phyloP scores from a whole-genome alignment of 2,329 filamentous ascomycete species.

The Fusarium nygamai region DNA sequence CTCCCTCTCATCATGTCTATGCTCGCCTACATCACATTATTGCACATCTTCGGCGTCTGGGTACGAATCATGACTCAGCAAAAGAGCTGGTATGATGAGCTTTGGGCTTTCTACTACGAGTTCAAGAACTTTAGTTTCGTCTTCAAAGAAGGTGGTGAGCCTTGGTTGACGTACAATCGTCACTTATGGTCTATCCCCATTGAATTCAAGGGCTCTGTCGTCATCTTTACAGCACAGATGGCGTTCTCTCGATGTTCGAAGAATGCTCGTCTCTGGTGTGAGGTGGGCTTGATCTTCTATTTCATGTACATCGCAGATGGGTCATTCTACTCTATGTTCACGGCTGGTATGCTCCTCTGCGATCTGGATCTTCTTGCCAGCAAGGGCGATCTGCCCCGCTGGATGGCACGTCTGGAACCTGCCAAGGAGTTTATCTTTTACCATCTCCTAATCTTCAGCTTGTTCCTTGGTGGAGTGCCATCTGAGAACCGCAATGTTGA shows the following conservation, averaged over 20 bases:
- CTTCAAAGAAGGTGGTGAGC: conserved; percentile 66
- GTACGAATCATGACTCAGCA: conserved; percentile 51
- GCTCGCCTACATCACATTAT: conserved; percentile 59
- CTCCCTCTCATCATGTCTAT: conserved; percentile 65
- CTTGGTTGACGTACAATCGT: conserved; percentile 62
- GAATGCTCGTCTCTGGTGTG: conserved; percentile 64
- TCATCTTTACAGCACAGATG: conserved; percentile 66
- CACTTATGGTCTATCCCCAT: conserved; percentile 73
- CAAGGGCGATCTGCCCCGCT: conserved; percentile 59
- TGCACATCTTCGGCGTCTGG: conserved; percentile 63
- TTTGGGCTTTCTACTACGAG: conserved; percentile 62
- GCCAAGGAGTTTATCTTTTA: conserved; percentile 63
- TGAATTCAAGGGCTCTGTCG: conserved; percentile 71
- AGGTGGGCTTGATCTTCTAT: conserved; percentile 66
- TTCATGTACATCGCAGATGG: conserved; percentile 76
- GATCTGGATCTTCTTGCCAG: conserved; percentile 67
- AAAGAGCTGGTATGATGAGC: conserved; percentile 57
- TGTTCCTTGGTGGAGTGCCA: conserved; percentile 71
- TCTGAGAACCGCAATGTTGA: conserved; percentile 59
- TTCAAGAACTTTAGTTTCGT: conserved; percentile 76
- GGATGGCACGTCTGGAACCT: conserved; percentile 57
- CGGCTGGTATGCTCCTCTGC: conserved; percentile 68
- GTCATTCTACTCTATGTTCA: conserved; percentile 69
- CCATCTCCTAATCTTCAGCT: conserved; percentile 59
- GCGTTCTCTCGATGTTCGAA: conserved; percentile 66